Base-by-base conservation (phyloP, 306 rosid species). In the Begonia masoniana region DNA sequence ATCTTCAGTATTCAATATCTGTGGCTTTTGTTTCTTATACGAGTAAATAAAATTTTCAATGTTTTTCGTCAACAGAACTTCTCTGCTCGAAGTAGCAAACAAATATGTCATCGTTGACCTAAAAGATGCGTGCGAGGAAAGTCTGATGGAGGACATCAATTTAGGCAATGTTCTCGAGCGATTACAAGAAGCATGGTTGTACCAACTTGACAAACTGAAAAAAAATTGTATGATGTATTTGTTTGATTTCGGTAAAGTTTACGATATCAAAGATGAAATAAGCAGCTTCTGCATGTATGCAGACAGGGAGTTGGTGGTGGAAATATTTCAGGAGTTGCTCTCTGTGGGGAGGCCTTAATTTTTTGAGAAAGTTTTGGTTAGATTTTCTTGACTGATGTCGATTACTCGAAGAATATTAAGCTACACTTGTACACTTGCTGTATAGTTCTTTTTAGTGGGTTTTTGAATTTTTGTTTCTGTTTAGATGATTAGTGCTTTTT, bases 281-380 rank as follows among this genome's bases (percentile, higher is more conserved):
- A 75, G 57, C 5, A 64, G 47, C 66, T 72, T 88, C 50, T 74
- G 84, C 71, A 70, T 68, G 74, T 69, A 72, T 50, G 94, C 95
- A 0, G 95, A 88, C 57, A 72, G 81, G 77, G 97, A 85, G 49
- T 70, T 88, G 73, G 62, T 84, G 77, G 9, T 59, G 55, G 89
- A 85, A 71, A 88, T 88, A 95, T 88, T 85, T 70, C 95, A 88
- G 45, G 95, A 79, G 71, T 64, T 76, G 70, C 97, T 85, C 62
- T 58, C 78, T 31, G 64, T 76, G 66, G 77, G 86, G 70, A 82
- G 77, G 65, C 86, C 84, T 7, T 84, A 64, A 62, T 49, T 43
- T 12, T 2, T 21, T 21, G 24, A 21, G 24, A 21, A 21, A 21
- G 2, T 21, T 21, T 21, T 21, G 24, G 4, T 21, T 2, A 21